Conservation (phyloP, 192 early-diverging fungal genomes). For the Spinellus fusiger region DNA sequence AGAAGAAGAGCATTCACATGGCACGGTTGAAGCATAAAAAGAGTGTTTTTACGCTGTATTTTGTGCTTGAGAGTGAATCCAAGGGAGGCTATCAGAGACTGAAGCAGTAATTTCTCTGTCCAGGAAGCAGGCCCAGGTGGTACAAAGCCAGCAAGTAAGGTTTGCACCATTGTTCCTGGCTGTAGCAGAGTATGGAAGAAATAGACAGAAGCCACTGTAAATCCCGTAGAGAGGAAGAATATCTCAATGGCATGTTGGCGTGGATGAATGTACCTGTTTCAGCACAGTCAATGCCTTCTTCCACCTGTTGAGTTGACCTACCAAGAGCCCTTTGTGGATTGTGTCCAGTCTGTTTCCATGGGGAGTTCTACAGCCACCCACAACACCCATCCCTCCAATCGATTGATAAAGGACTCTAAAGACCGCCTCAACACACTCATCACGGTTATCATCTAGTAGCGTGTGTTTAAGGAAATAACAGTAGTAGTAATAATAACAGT, state of each 20-base stretch:
- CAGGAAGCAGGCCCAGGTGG: conserved; percentile 26
- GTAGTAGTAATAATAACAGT: background rate
- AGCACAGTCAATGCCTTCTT: background rate
- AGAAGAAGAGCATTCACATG: conserved; percentile 46
- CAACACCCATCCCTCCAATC: background rate
- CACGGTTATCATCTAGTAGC: background rate
- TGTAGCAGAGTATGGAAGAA: conserved; percentile 23
- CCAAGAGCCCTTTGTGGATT: conserved; percentile 44
- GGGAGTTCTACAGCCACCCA: conserved; percentile 30
- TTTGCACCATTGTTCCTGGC: background rate
- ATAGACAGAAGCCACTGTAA: conserved; percentile 28
- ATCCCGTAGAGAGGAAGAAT: conserved; percentile 29
- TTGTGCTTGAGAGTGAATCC: conserved; percentile 39
- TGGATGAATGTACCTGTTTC: conserved; percentile 42
- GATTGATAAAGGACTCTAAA: background rate
- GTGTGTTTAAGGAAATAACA: too few relatives aligned
- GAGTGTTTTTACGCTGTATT: conserved; percentile 26
- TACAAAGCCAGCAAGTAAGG: conserved; percentile 19
- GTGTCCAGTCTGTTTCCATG: conserved; percentile 41
- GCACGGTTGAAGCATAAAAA: conserved; percentile 52
- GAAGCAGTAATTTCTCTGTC: conserved; percentile 26
- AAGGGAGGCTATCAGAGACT: conserved; percentile 30
- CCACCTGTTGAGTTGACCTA: too few relatives aligned
- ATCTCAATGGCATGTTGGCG: conserved; percentile 45
- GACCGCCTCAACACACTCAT: background rate